Evolutionary conservation across 2,329 filamentous ascomycete genomes (phyloP).

Genomic region (Diaporthe ilicicola): DNA sequence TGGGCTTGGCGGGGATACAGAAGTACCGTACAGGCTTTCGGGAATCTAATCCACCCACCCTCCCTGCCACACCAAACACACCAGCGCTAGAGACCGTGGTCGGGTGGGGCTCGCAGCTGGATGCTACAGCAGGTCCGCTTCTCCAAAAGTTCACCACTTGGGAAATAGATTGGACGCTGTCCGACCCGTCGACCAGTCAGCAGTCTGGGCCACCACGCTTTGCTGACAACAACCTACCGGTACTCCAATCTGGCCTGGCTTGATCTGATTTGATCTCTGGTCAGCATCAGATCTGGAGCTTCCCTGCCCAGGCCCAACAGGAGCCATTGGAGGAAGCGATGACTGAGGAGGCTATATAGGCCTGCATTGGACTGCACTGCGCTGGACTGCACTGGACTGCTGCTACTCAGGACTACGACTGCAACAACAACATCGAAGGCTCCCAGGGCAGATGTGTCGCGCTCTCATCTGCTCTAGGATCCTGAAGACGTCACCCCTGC

Average conservation of each 20-base stretch:
- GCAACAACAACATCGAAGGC: neutral
- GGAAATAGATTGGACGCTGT: conserved; percentile 6
- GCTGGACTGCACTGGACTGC: neutral
- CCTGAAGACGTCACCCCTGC: neutral
- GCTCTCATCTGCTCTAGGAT: conserved; percentile 3
- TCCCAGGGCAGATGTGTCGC: conserved; percentile 22
- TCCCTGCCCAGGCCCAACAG: conserved; percentile 1
- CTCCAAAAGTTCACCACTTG: conserved; percentile 27
- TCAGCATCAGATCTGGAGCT: conserved; percentile 15
- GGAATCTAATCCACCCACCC: neutral
- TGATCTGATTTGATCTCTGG: neutral
- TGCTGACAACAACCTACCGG: neutral
- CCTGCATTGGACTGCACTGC: neutral
- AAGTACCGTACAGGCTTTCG: conserved; percentile 26
- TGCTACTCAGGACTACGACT: neutral
- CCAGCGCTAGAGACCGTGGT: conserved; percentile 16
- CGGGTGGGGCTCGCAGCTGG: conserved; percentile 22
- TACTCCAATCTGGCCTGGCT: neutral
- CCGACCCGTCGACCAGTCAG: neutral
- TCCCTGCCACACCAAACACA: neutral
- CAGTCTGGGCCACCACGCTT: neutral
- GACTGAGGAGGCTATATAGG: conserved; percentile 18
- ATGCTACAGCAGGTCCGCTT: conserved; percentile 22
- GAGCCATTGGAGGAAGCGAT: neutral
- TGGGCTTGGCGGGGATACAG: conserved; percentile 21